Conservation (phyloP, 1,139 yeast genomes). For the Hyphopichia wangnamkhiaoensis region DNA sequence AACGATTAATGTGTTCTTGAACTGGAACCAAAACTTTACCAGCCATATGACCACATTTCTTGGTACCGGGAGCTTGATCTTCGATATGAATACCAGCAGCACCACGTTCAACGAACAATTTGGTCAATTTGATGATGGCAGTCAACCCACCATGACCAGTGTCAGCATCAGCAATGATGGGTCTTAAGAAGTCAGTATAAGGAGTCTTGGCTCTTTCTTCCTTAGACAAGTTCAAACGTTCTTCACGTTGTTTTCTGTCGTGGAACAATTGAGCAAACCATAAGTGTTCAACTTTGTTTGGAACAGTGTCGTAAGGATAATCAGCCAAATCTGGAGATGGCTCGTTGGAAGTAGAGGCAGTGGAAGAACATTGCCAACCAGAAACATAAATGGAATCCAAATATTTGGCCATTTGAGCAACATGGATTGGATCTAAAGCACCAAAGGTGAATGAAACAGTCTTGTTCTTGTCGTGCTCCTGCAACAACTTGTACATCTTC, state of each 20-base stretch:
- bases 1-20: conserved; percentile 93
- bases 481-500: conserved; percentile 69
- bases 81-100: conserved; percentile 99
- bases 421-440: conserved; percentile 94
- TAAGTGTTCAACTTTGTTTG: conserved; percentile 95
- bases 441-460: conserved; percentile 92
- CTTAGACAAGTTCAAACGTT: conserved; percentile 61
- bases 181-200: conserved; percentile 83
- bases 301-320: conserved; percentile 98
- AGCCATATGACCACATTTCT: conserved; percentile 98
- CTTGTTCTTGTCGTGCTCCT: conserved; percentile 70
- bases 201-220: conserved; percentile 64
- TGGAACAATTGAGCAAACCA: conserved; percentile 97
- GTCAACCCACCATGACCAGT: conserved; percentile 99
- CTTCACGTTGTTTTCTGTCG: conserved; percentile 94
- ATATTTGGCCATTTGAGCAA: conserved; percentile 94
- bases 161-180: conserved; percentile 96
- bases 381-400: conserved; percentile 91
- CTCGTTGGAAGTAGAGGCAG: conserved; percentile 95
- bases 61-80: conserved; percentile 98
- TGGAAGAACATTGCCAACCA: conserved; percentile 98
- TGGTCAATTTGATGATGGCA: conserved; percentile 92
- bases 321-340: conserved; percentile 99
- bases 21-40: conserved; percentile 98
- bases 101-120: conserved; percentile 95